A percentile compares a stretch with the other conserved stretches of the same genome.
phyloP scores from a whole-genome alignment of 768 basidiomycete genomes.

The Auriculariales sp. region DNA sequence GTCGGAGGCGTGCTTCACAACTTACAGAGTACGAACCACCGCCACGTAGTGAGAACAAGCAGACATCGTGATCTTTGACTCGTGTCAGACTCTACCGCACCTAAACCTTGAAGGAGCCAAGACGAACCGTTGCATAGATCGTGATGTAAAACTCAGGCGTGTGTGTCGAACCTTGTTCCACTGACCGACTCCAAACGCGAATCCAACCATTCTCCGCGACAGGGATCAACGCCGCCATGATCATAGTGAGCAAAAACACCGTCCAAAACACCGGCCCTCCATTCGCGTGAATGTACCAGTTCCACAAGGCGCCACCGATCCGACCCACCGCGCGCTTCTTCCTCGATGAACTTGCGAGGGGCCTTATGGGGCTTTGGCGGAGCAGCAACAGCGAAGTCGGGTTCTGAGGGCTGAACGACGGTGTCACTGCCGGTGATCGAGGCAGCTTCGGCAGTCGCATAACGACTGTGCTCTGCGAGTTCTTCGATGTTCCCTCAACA shows the following conservation, averaged over 20 bases:
- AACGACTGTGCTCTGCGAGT: constrained; percentile 27
- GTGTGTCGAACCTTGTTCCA: constrained; percentile 42
- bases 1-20: constrained; percentile 4
- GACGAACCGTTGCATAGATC: constrained; percentile 51
- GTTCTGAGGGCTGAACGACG: constrained; percentile 8
- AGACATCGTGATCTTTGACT: constrained; percentile 12
- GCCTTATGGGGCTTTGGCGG: constrained; percentile 29
- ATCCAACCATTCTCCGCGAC: constrained; percentile 57
- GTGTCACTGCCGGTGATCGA: constrained; percentile 15
- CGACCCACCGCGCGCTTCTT: constrained; percentile 60
- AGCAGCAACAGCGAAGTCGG: constrained; percentile 2
- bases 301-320: constrained; percentile 54
- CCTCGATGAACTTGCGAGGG: constrained; percentile 75
- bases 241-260: constrained; percentile 34
- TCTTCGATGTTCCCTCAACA: constrained; percentile 11
- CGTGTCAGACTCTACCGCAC: too few species aligned
- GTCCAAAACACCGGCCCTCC: constrained; percentile 42
- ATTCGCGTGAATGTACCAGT: constrained; percentile 35
- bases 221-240: constrained; percentile 46
- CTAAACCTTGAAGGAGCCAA: constrained; percentile 16
- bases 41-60: constrained; percentile 43
- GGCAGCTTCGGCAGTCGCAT: constrained; percentile 26
- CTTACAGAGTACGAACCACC: constrained; percentile 63
- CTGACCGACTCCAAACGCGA: constrained; percentile 14
- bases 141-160: constrained; percentile 48